phyloP scores from a whole-genome alignment of 768 basidiomycete genomes.

The Sporobolomyces pararoseus region DNA sequence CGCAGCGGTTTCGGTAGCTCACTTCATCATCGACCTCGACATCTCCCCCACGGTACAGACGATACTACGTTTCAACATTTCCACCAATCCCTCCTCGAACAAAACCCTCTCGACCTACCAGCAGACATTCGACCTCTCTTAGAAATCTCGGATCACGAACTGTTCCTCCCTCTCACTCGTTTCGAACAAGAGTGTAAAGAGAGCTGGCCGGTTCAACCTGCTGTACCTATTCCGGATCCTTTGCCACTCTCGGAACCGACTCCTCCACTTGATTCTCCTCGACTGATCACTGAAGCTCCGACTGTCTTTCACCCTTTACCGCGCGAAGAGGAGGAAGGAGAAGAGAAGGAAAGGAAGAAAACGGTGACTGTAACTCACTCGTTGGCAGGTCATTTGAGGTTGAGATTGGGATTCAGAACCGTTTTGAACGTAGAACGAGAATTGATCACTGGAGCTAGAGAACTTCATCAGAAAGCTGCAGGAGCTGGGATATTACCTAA shows the following conservation, averaged over 20 bases:
- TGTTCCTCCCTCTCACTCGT: neutral
- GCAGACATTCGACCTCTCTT: neutral
- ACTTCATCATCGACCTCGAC: neutral
- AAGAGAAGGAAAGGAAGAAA: neutral
- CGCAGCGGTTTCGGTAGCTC: neutral
- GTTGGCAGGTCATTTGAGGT: neutral
- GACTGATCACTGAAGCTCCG: neutral
- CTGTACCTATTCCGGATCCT: neutral
- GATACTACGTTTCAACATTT: neutral
- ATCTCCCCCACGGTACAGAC: conserved; percentile 1
- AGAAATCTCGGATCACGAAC: neutral
- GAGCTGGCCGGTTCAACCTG: conserved; percentile 3
- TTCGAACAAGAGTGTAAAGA: conserved; percentile 1
- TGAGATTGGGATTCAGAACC: neutral
- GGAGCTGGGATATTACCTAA: neutral
- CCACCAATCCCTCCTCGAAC: conserved; percentile 2
- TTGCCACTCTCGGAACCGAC: neutral
- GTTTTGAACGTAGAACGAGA: neutral
- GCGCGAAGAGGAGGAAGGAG: neutral
- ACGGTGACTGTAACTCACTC: neutral
- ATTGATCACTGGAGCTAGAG: neutral
- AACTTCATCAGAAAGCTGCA: neutral
- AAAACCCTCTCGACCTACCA: neutral
- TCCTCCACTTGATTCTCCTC: conserved; percentile 1
- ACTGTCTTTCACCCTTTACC: neutral